Evolutionary conservation across 2,329 filamentous ascomycete genomes (phyloP).

Genomic region (Aspergillus spinulosporus): DNA sequence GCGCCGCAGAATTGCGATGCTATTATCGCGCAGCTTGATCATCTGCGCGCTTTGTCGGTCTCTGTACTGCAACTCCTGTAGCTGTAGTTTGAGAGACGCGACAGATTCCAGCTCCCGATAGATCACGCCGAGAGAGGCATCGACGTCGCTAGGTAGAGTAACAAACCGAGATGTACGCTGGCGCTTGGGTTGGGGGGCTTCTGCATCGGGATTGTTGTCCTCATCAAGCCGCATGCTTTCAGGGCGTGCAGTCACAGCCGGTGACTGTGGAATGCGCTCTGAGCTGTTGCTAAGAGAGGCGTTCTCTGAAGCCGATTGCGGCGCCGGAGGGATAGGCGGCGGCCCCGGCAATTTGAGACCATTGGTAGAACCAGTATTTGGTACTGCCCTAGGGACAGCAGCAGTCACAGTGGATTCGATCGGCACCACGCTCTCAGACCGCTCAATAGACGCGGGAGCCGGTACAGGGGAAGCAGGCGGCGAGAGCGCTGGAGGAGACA

Average conservation of each 20-base stretch:
- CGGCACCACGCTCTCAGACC: background rate
- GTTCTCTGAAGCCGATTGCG: background rate
- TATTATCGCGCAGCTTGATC: slow-evolving; percentile 8
- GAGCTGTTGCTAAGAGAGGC: background rate
- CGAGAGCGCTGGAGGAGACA: background rate
- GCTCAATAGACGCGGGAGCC: background rate
- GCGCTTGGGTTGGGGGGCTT: background rate
- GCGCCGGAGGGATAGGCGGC: background rate
- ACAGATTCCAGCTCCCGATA: slow-evolving; percentile 8
- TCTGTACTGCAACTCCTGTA: background rate
- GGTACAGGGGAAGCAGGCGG: background rate
- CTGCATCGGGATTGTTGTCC: background rate
- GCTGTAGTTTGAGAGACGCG: background rate
- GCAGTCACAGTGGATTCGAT: background rate
- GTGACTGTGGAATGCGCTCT: background rate
- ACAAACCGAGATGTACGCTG: background rate
- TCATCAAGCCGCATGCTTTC: background rate
- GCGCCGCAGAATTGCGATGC: background rate
- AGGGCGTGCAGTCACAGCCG: background rate
- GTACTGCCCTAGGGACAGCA: background rate
- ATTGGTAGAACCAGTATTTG: background rate
- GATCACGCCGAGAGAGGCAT: slow-evolving; percentile 3
- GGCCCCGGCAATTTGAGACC: background rate
- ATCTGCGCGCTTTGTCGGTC: background rate
- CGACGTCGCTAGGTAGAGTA: slow-evolving; percentile 5